Percentiles rank a stretch among this genome's conserved stretches.
Evolutionary conservation across 2,329 filamentous ascomycete genomes (phyloP).

Genomic region (Diaporthe vaccinii): DNA sequence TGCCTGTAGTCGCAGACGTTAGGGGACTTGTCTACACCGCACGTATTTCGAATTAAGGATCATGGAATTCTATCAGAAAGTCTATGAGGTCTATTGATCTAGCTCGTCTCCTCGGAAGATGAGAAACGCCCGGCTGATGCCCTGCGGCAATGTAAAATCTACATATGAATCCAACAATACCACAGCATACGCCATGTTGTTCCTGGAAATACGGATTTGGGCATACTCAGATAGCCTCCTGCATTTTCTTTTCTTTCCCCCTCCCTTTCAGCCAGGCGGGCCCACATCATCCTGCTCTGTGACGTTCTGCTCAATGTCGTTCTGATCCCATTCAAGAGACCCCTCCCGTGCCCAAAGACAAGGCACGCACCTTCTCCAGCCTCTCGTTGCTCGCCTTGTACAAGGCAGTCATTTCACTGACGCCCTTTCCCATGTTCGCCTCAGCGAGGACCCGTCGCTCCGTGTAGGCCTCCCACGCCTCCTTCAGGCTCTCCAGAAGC

Average conservation of each 20-base stretch:
- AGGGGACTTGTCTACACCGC: not conserved
- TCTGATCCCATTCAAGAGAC: not conserved
- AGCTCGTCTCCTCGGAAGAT: not conserved
- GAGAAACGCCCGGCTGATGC: not conserved
- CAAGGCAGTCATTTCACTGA: not conserved
- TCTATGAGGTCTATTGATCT: not conserved
- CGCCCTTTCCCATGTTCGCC: not conserved
- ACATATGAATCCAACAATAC: not conserved
- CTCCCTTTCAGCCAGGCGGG: no score
- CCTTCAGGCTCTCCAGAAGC: not conserved
- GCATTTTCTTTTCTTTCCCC: no score
- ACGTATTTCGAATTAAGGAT: not conserved
- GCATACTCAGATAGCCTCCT: not conserved
- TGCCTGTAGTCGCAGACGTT: no score
- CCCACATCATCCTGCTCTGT: not conserved
- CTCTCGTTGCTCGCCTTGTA: conserved; percentile 15
- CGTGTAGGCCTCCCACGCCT: not conserved
- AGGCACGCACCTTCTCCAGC: not conserved
- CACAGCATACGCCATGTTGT: not conserved
- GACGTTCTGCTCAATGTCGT: not conserved
- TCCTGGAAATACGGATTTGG: not conserved
- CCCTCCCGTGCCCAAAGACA: not conserved
- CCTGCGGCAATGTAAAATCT: no score
- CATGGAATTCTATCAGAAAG: no score
- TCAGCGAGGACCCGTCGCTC: not conserved